Base-by-base conservation (phyloP, 805 yeast genomes). In the Yamadazyma olivae region DNA sequence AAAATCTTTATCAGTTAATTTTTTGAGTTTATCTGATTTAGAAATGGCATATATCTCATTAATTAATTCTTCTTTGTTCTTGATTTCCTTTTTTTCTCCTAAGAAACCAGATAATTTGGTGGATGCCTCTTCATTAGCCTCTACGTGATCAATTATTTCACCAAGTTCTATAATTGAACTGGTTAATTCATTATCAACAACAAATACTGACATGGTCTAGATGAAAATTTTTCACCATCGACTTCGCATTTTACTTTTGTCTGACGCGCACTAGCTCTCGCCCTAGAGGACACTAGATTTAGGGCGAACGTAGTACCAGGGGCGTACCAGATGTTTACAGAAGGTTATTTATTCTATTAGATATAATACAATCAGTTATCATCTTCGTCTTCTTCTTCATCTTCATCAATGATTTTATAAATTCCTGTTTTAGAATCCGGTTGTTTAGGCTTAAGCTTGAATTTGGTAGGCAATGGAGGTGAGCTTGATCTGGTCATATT, bases 1-100 rank as follows among this genome's bases (percentile, higher is more conserved):
- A 36, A 68, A 68, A 38, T 67, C 73, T 41, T 58, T 65, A 52
- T 68, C 72, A 32, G 59, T 51, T 46, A 68, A 61, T 37, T 57
- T 53, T 21, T 52, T 48, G 42, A 68, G 56, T 15, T 38, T 48
- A n/a, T 51, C 54, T 27, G 57, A 50, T 12, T 49, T 46, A 18
- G 69, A 51, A n/a, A 52, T 52, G 12, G 41, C 51, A 39, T 56
- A 48, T 33, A 67, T 49, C 23, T 44, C 48, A 22, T 51, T 34
- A 28, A 57, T 52, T 45, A 67, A 52, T 32, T 50, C 59, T 14
- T 43, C 32, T 40, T 58, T 56, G 45, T 64, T 47, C 35, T 48
- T 40, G 40, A 61, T 45, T 25, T 56, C 34, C 7, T 28, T 32
- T 22, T 49, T 47, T 24, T 43, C 53, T 30, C 43, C 35, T 36